These are phyloP conservation scores for Nakazawaea ishiwadae DNA, from an alignment of 805 yeast species.

Conservation along the genomic window DNA sequence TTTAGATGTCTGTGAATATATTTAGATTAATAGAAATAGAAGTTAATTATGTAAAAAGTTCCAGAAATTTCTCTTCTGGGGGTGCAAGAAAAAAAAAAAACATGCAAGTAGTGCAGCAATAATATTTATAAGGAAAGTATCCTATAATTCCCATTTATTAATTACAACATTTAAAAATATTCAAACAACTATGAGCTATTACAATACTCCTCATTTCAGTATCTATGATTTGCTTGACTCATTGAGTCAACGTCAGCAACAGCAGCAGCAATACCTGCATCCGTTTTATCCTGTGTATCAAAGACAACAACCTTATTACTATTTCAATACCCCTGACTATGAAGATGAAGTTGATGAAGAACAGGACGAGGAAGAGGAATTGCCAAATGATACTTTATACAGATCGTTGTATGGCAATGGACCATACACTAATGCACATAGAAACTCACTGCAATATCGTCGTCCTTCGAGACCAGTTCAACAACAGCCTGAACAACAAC, in stretches of 20 bases:
- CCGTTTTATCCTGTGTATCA: too few relatives aligned
- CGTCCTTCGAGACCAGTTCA: background rate
- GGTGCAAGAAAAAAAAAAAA: background rate
- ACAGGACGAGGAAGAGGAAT: slow-evolving; percentile 1
- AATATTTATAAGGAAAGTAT: too few relatives aligned
- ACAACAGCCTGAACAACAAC: background rate
- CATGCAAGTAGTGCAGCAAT: too few relatives aligned
- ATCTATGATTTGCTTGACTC: slow-evolving; percentile 8
- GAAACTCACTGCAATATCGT: background rate
- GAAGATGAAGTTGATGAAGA: slow-evolving; percentile 3
- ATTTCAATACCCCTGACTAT: slow-evolving; percentile 4
- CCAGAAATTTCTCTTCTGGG: background rate
- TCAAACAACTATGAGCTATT: slow-evolving; percentile 3
- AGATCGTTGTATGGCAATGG: slow-evolving; percentile 13
- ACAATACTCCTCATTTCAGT: slow-evolving; percentile 2
- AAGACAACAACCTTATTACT: slow-evolving; percentile 8
- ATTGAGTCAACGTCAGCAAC: slow-evolving; percentile 6
- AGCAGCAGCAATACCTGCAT: too few relatives aligned
- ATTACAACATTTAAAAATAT: background rate
- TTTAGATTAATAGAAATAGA: background rate
- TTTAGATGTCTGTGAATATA: background rate
- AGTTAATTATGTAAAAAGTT: too few relatives aligned
- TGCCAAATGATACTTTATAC: slow-evolving; percentile 3
- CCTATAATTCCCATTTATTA: too few relatives aligned
- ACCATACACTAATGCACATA: slow-evolving; percentile 3